Conservation (phyloP, 768 basidiomycete genomes). For the Phlebiopsis flavidoalba region DNA sequence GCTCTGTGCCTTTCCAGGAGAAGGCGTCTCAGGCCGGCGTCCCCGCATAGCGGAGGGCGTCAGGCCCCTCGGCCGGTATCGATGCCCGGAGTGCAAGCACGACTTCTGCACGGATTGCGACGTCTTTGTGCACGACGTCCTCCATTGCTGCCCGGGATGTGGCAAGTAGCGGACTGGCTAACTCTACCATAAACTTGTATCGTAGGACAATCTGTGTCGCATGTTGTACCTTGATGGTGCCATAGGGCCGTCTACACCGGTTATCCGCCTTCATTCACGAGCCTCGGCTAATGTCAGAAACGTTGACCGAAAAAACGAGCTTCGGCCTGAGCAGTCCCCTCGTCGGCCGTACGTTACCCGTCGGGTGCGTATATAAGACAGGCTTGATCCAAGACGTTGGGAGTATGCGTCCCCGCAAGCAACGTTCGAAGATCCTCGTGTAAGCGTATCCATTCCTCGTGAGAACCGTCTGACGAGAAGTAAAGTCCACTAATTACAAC, state of each 20-base stretch:
- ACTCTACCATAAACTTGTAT: too few relatives aligned
- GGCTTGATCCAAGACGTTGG: too few relatives aligned
- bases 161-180: conserved; percentile 35
- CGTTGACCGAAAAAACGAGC: background rate
- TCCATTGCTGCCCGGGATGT: conserved; percentile 92
- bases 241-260: too few relatives aligned
- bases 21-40: conserved; percentile 30
- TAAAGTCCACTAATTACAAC: background rate
- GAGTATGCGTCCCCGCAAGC: too few relatives aligned
- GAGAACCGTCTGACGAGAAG: background rate
- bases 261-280: background rate
- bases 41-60: conserved; percentile 56
- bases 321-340: background rate
- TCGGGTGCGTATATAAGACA: background rate
- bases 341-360: background rate
- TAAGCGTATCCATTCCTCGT: background rate
- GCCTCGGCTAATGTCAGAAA: background rate
- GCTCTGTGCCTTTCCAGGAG: conserved; percentile 64
- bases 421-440: background rate
- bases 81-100: conserved; percentile 77
- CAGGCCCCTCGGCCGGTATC: conserved; percentile 82
- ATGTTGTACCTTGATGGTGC: too few relatives aligned
- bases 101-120: conserved; percentile 97
- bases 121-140: conserved; percentile 90
- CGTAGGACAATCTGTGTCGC: too few relatives aligned